Conservation (phyloP, 2,329 filamentous ascomycete genomes). For the Colletotrichum horii region DNA sequence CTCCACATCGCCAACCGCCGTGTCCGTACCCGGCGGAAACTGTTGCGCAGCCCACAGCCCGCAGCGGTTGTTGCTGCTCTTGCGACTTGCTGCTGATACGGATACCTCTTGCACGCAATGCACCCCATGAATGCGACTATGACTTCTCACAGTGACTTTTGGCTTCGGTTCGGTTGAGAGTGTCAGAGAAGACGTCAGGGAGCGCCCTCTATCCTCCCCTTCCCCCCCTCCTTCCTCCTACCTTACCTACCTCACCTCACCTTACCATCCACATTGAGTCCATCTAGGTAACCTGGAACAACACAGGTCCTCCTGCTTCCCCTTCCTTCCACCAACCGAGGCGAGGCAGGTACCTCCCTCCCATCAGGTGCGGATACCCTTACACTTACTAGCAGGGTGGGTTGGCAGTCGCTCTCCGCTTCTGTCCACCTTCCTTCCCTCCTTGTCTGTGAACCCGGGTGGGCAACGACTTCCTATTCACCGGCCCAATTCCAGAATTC, state of each 20-base stretch:
- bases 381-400: no score
- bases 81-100: background rate
- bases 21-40: slow-evolving; percentile 6
- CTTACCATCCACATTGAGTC: background rate
- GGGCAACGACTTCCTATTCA: slow-evolving; percentile 2
- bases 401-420: background rate
- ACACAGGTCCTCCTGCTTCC: background rate
- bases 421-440: slow-evolving; percentile 4
- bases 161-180: background rate
- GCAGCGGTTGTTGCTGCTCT: background rate
- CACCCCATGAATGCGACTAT: background rate
- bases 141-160: background rate
- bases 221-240: background rate
- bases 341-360: background rate
- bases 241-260: no score
- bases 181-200: background rate
- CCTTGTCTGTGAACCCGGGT: slow-evolving; percentile 13
- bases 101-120: background rate
- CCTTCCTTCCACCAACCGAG: background rate
- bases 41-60: background rate
- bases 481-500: slow-evolving; percentile 13
- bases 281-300: background rate
- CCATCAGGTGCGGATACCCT: background rate
- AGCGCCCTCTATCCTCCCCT: background rate
- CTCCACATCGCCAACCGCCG: slow-evolving; percentile 13